phyloP scores from a whole-genome alignment of 345 rosid species.

The Hirschfeldia incana region DNA sequence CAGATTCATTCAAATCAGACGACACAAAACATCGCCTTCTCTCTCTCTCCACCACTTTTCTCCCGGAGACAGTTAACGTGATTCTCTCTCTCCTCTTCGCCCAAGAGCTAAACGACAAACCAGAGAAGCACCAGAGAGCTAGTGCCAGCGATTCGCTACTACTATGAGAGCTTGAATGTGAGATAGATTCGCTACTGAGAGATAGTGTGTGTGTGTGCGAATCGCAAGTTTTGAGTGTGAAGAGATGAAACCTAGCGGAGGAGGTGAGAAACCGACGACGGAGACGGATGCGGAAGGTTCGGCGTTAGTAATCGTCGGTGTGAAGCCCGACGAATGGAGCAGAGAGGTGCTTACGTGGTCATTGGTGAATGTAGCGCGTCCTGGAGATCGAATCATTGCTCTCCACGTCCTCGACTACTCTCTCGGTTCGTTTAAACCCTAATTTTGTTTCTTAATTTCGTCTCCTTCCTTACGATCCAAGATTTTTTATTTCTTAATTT shows the following conservation, averaged over 20 bases:
- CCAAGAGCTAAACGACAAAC: slow-evolving; percentile 38
- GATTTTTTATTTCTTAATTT: neutral
- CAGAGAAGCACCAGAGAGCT: neutral
- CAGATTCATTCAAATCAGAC: slow-evolving; percentile 40
- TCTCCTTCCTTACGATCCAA: neutral
- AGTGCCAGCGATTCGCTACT: neutral
- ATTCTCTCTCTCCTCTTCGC: slow-evolving; percentile 39
- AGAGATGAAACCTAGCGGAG: slow-evolving; percentile 46
- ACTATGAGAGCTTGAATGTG: neutral
- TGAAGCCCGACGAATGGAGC: slow-evolving; percentile 70
- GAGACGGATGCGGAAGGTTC: slow-evolving; percentile 25
- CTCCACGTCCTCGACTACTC: slow-evolving; percentile 74
- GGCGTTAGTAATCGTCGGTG: slow-evolving; percentile 67
- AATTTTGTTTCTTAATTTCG: neutral
- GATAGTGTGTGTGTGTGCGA: slow-evolving; percentile 12
- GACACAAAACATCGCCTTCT: slow-evolving; percentile 34
- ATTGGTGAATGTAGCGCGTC: slow-evolving; percentile 71
- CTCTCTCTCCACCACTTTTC: slow-evolving; percentile 35
- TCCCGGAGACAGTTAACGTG: slow-evolving; percentile 48
- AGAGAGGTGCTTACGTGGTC: slow-evolving; percentile 87
- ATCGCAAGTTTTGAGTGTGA: slow-evolving; percentile 3
- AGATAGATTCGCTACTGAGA: neutral
- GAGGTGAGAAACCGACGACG: slow-evolving; percentile 18
- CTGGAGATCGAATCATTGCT: slow-evolving; percentile 84
- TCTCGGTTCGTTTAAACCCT: slow-evolving; percentile 38